Base-by-base conservation (phyloP, 257 asterid genomes). In the Handroanthus guayacan region DNA sequence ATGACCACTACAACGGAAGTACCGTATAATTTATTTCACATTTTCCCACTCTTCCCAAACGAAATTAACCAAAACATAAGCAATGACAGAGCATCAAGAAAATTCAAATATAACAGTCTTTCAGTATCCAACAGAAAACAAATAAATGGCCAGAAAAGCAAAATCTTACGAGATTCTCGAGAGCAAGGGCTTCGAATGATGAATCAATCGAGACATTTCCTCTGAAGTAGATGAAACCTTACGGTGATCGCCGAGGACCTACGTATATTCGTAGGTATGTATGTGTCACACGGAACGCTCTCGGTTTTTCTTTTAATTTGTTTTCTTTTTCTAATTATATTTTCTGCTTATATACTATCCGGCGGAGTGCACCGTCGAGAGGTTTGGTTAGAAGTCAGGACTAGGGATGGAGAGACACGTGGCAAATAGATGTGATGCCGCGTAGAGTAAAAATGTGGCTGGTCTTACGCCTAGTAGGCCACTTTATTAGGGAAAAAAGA, bases 141-240 rank as follows among this genome's bases (percentile, higher is more conserved):
- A 54, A 9, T 1, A 8, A 47, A 47, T 3, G 52, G 12, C 38
- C 0, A 11, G 25, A 4, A 66, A 54, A 12, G 1, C 25, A 6
- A 60, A 13, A 76, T 73, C 87, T 78, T 71, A 92, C 98, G 84
- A 82, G 78, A 82, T 76, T 81, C 89, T 85, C 82, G 83, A 82
- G 77, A 81, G 72, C 13, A 78, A 79, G 70, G 74, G 71, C 82
- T 84, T 86, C 43, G 93, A 84, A 36, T 79, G 82, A 75, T 74
- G 86, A 76, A 94, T 81, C 78, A 92, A 84, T 74, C 97, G 97
- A 76, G 92, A 83, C 97, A 90, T 90, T 77, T 67, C 38, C 62
- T 36, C 39, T 78, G 66, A 16, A 60, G 57, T 75, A 58, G 76
- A 68, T 37, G 45, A 39, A 64, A 72, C 16, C 61, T 39, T 20